Conservation (phyloP, 345 rosid species). For the Rhodamnia argentea region DNA sequence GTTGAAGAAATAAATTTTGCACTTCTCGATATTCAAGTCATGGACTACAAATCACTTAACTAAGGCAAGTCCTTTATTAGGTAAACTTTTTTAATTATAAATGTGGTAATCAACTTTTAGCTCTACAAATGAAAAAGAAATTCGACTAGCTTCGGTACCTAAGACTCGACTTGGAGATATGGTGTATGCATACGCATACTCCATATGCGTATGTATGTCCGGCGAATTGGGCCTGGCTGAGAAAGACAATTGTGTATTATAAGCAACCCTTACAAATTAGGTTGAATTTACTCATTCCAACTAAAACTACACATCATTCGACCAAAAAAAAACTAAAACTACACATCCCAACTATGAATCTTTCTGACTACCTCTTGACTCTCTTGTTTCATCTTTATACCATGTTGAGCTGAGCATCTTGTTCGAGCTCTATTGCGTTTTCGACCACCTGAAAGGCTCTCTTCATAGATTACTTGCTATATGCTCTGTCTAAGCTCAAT, state of each 20-base stretch:
- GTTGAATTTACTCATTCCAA: background rate
- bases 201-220: background rate
- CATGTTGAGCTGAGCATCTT: background rate
- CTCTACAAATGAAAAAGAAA: background rate
- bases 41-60: background rate
- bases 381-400: background rate
- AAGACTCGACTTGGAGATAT: background rate
- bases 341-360: background rate
- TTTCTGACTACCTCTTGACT: background rate
- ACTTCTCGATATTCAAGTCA: background rate
- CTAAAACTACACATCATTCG: background rate
- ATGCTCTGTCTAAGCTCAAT: background rate
- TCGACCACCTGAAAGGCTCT: background rate
- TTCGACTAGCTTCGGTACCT: background rate
- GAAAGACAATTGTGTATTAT: background rate
- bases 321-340: background rate
- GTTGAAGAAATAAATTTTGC: background rate
- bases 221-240: background rate
- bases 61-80: background rate
- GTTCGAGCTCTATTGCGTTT: background rate
- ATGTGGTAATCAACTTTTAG: background rate
- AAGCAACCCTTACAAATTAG: background rate
- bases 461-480: background rate
- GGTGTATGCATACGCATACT: too few relatives aligned
- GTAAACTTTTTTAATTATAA: background rate